These are phyloP conservation scores for Aspergillus udagawae DNA, from an alignment of 2,329 filamentous ascomycete genomes.

Conservation along the genomic window DNA sequence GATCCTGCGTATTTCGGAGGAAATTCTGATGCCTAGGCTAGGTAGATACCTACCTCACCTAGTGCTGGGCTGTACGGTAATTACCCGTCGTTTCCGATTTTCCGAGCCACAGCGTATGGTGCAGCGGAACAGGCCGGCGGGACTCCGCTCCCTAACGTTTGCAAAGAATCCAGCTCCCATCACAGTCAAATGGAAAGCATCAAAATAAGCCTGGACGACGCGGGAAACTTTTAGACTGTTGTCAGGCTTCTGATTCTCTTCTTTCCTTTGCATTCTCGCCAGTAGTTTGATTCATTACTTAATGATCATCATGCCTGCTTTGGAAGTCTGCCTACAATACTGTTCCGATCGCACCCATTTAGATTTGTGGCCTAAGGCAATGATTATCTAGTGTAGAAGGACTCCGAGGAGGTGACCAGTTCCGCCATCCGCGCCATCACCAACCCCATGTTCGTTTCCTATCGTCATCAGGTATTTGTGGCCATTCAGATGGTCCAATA, in stretches of 20 bases:
- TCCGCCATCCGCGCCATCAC: constrained; percentile 12
- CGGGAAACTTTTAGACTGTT: not conserved
- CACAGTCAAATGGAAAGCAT: not conserved
- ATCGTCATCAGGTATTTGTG: not conserved
- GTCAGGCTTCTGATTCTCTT: not conserved
- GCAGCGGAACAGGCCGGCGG: constrained; percentile 25
- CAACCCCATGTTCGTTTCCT: not conserved
- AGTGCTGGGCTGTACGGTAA: constrained; percentile 4
- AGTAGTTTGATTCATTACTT: not conserved
- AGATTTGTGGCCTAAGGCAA: not conserved
- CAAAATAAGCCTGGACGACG: not conserved
- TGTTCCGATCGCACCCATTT: not conserved
- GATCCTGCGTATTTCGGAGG: too few relatives aligned
- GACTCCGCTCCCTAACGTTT: constrained; percentile 17
- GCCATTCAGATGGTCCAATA: not conserved
- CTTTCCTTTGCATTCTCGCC: not conserved
- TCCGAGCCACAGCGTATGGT: constrained; percentile 12
- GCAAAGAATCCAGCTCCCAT: not conserved
- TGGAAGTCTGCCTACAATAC: not conserved
- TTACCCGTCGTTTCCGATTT: constrained; percentile 8
- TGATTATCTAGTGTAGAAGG: not conserved
- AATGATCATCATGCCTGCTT: not conserved
- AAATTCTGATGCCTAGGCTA: not conserved
- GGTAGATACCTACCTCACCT: not conserved
- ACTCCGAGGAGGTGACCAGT: not conserved